phyloP scores from a whole-genome alignment of 257 asterid species.

The Ophiorrhiza pumila region DNA sequence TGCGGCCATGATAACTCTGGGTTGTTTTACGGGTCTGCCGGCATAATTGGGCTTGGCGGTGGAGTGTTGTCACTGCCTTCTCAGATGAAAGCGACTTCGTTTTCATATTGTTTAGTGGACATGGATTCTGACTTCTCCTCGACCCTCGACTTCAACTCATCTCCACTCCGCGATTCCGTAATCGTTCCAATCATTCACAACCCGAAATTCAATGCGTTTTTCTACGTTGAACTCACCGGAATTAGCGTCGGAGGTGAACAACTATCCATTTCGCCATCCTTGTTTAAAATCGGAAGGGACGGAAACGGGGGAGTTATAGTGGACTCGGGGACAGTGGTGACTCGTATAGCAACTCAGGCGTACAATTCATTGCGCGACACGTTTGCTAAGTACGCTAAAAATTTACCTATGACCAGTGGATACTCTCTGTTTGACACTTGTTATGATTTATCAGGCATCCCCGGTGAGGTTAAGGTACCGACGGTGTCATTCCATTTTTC shows the following conservation, averaged over 20 bases:
- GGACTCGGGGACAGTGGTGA: conserved; percentile 81
- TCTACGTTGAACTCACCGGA: conserved; percentile 57
- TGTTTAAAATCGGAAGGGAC: conserved; percentile 24
- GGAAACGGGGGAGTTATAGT: conserved; percentile 71
- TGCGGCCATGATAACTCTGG: conserved; percentile 71
- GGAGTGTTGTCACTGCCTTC: conserved; percentile 47
- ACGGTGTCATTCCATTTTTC: conserved; percentile 49
- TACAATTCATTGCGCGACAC: conserved; percentile 45
- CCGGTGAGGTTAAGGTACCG: conserved; percentile 40
- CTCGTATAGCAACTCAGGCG: conserved; percentile 44
- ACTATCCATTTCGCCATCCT: conserved; percentile 27
- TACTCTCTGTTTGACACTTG: conserved; percentile 70
- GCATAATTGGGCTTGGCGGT: conserved; percentile 58
- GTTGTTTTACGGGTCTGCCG: conserved; percentile 48
- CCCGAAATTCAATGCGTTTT: conserved; percentile 26
- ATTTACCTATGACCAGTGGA: conserved; percentile 24
- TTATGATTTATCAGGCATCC: conserved; percentile 37
- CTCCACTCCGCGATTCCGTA: conserved; percentile 45
- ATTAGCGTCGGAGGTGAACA: conserved; percentile 45
- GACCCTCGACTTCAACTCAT: conserved; percentile 58
- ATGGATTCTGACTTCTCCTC: conserved; percentile 56
- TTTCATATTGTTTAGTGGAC: conserved; percentile 68
- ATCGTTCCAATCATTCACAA: conserved; percentile 41
- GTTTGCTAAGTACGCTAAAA: conserved; percentile 25
- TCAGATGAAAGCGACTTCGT: conserved; percentile 52